A percentile compares a stretch with the other conserved stretches of the same genome.
phyloP scores from a whole-genome alignment of 129 eudicot genomes.

The Lactuca sativa region DNA sequence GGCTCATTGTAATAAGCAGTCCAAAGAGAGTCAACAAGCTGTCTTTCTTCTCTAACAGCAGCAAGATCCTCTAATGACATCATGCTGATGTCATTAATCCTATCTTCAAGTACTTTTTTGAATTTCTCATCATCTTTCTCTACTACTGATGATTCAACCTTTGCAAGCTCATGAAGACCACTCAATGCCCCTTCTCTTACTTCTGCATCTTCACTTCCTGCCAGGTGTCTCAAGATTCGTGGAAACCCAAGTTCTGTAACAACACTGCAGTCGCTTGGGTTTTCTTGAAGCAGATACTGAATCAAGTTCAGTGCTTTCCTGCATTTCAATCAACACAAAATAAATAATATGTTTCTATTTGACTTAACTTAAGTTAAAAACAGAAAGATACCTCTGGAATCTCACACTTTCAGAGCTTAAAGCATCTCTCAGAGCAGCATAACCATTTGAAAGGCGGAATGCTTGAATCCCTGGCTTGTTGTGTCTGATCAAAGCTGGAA shows the following conservation, averaged over 20 bases:
- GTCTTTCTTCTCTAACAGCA: conserved; percentile 77
- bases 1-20: conserved; percentile 59
- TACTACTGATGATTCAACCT: conserved; percentile 22
- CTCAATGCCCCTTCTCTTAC: conserved; percentile 80
- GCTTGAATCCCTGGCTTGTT: conserved; percentile 83
- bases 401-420: conserved; percentile 72
- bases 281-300: conserved; percentile 65
- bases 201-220: conserved; percentile 68
- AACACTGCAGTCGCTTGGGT: conserved; percentile 53
- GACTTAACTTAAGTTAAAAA: not conserved
- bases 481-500: conserved; percentile 79
- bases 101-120: conserved; percentile 64
- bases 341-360: not conserved
- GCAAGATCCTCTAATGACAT: conserved; percentile 85
- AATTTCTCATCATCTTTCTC: conserved; percentile 50
- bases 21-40: conserved; percentile 81
- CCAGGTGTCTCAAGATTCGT: conserved; percentile 73
- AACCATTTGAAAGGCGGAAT: conserved; percentile 85
- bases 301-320: conserved; percentile 92
- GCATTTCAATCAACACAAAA: conserved; percentile 16
- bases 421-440: conserved; percentile 66
- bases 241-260: conserved; percentile 75
- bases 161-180: conserved; percentile 68
- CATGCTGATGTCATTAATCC: conserved; percentile 58
- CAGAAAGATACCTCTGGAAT: conserved; percentile 70